Conservation (phyloP, 257 asterid species). For the Fraxinus pennsylvanica region DNA sequence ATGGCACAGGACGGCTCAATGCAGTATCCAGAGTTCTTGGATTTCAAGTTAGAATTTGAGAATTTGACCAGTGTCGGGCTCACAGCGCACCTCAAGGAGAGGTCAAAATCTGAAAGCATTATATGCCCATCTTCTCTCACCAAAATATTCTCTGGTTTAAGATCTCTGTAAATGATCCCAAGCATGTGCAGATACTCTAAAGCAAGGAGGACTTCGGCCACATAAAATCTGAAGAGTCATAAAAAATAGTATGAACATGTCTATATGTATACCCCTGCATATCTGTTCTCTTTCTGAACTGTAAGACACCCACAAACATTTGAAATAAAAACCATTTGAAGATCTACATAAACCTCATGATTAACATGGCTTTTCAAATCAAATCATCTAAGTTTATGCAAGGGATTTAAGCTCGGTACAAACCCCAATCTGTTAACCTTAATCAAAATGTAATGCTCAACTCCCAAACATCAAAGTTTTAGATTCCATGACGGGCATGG, state of each 20-base stretch:
- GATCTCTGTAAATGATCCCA: constrained; percentile 69
- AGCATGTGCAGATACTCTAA: constrained; percentile 71
- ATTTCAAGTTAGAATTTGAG: constrained; percentile 38
- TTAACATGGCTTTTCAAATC: background rate
- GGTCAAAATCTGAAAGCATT: constrained; percentile 76
- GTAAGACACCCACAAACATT: too few relatives aligned
- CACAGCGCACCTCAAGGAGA: constrained; percentile 62
- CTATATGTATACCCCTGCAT: background rate
- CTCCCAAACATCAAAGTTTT: background rate
- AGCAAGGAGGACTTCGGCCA: constrained; percentile 69
- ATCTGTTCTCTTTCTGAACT: background rate
- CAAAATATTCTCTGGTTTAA: constrained; percentile 62
- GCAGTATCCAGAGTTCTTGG: constrained; percentile 47
- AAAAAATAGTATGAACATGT: background rate
- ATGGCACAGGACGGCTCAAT: constrained; percentile 55
- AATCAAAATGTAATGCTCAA: background rate
- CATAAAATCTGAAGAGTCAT: constrained; percentile 50
- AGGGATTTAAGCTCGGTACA: background rate
- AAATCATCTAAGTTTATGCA: background rate
- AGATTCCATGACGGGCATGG: background rate
- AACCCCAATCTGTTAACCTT: background rate
- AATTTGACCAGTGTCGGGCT: constrained; percentile 62
- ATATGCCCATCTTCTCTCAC: constrained; percentile 71
- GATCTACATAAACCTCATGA: background rate
- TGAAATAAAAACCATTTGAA: background rate